Percentiles rank a stretch among this genome's conserved stretches.
Conservation (phyloP, 192 early-diverging fungal genomes). For the Gaertneriomyces semiglobifer region DNA sequence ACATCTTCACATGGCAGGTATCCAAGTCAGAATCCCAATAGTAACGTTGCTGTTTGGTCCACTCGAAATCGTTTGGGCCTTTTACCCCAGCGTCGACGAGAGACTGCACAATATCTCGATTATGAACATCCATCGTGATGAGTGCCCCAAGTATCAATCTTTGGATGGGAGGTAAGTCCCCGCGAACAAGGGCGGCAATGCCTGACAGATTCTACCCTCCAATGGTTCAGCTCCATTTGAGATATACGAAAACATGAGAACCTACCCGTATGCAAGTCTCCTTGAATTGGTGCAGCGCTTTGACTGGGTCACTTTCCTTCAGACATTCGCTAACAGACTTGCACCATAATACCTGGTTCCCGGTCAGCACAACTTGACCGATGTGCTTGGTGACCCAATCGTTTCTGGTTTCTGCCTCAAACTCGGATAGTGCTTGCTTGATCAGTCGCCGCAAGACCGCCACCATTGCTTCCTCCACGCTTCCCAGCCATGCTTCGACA, state of each 20-base stretch:
- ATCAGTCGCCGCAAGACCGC: conserved; percentile 46
- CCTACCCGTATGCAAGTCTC: conserved; percentile 41
- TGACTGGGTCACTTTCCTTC: conserved; percentile 40
- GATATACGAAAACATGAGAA: conserved; percentile 1
- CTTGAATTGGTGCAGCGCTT: conserved; percentile 38
- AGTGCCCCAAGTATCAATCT: conserved; percentile 55
- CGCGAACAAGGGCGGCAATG: conserved; percentile 55
- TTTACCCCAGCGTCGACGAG: conserved; percentile 41
- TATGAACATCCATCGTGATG: conserved; percentile 63
- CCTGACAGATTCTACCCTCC: conserved; percentile 41
- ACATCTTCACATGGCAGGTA: conserved; percentile 58
- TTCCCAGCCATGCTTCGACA: conserved; percentile 63
- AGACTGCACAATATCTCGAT: conserved; percentile 54
- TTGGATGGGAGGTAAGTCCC: conserved; percentile 57
- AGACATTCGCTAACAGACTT: conserved; percentile 50
- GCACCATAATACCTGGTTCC: conserved; percentile 57
- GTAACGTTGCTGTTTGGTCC: conserved; percentile 60
- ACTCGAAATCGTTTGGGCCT: conserved; percentile 54
- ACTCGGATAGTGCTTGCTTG: conserved; percentile 54
- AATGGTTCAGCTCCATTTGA: neutral
- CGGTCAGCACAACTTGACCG: conserved; percentile 57
- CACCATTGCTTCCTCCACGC: conserved; percentile 61
- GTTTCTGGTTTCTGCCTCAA: conserved; percentile 43
- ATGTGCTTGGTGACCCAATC: conserved; percentile 61
- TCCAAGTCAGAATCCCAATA: conserved; percentile 62